phyloP scores from a whole-genome alignment of 2,329 filamentous ascomycete genomes.

The Emmonsiellopsis sp. region DNA sequence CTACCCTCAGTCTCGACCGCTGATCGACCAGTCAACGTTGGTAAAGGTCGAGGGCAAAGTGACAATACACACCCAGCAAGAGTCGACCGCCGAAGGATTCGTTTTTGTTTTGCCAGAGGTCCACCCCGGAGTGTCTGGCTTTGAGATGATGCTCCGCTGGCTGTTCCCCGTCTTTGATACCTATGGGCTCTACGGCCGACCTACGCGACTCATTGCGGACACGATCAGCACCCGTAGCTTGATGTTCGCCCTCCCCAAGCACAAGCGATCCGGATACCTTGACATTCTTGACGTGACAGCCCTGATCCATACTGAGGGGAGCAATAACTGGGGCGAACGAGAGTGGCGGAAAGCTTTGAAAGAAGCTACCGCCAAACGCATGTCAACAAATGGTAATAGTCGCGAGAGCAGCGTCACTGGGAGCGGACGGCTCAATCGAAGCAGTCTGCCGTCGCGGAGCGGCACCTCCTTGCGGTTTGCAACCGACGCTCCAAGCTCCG shows the following conservation, averaged over 20 bases:
- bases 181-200: constrained; percentile 83
- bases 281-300: constrained; percentile 77
- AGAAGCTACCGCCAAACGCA: constrained; percentile 58
- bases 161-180: constrained; percentile 91
- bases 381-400: constrained; percentile 27
- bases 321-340: constrained; percentile 66
- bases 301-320: constrained; percentile 70
- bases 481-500: constrained; percentile 9
- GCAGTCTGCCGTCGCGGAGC: constrained; percentile 26
- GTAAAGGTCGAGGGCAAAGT: constrained; percentile 90
- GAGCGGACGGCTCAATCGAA: constrained; percentile 36
- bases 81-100: constrained; percentile 64
- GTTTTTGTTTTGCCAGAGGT: constrained; percentile 97
- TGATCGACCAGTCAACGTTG: constrained; percentile 89
- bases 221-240: constrained; percentile 76
- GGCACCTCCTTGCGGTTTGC: constrained; percentile 25
- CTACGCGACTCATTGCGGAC: constrained; percentile 76
- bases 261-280: constrained; percentile 79
- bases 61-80: constrained; percentile 70
- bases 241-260: constrained; percentile 96
- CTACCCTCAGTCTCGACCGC: constrained; percentile 85
- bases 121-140: constrained; percentile 82
- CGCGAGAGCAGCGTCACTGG: constrained; percentile 56
- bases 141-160: constrained; percentile 90
- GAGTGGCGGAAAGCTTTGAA: constrained; percentile 88